Conservation (phyloP, 306 rosid genomes). For the Mimosa pudica region DNA sequence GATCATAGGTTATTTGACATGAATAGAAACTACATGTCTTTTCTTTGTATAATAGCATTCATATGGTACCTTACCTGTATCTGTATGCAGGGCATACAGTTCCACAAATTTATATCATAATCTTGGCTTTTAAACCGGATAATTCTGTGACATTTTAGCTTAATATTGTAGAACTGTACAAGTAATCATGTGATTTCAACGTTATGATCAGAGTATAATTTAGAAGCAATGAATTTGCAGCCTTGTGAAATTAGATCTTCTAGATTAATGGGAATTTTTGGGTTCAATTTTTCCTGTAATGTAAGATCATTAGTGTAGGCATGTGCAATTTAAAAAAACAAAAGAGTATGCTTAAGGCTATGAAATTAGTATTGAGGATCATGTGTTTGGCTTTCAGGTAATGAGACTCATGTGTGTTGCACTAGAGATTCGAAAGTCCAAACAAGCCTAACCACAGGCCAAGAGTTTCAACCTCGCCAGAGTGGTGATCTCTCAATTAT, state of each 20-base stretch:
- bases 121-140: background rate
- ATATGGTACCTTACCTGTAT: background rate
- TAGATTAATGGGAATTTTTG: too few relatives aligned
- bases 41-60: background rate
- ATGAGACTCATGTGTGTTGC: constrained; percentile 72
- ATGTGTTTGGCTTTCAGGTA: constrained; percentile 49
- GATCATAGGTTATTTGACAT: background rate
- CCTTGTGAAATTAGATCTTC: too few relatives aligned
- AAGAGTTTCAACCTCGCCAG: constrained; percentile 68
- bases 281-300: too few relatives aligned
- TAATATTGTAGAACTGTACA: background rate
- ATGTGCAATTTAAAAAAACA: too few relatives aligned
- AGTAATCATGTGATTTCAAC: background rate
- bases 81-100: background rate
- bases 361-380: constrained; percentile 19
- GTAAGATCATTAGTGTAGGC: too few relatives aligned
- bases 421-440: constrained; percentile 51
- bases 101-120: background rate
- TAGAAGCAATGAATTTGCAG: background rate
- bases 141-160: background rate
- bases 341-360: background rate
- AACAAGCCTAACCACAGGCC: constrained; percentile 56
- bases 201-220: background rate
- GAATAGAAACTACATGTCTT: background rate
- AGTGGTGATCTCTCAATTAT: constrained; percentile 87